These are phyloP conservation scores for Diospyros lotus DNA, from an alignment of 148 eudicot species.

Conservation along the genomic window DNA sequence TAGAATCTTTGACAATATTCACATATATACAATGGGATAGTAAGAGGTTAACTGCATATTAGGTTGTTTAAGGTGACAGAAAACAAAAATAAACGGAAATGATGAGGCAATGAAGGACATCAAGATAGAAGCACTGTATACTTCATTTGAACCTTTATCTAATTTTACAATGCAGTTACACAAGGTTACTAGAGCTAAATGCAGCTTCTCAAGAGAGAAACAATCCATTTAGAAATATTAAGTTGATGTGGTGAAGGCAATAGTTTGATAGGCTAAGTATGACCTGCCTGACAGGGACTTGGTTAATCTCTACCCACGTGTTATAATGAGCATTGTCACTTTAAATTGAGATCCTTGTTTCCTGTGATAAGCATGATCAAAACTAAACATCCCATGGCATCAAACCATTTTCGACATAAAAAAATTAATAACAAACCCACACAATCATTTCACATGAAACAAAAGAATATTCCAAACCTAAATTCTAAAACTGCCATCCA, in stretches of 20 bases:
- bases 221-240: background rate
- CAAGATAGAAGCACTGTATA: no score
- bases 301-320: background rate
- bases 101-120: background rate
- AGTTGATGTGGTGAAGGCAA: background rate
- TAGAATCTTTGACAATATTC: background rate
- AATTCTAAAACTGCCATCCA: background rate
- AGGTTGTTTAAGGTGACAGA: background rate
- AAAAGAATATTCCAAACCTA: background rate
- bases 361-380: no score
- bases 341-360: background rate
- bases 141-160: no score
- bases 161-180: no score
- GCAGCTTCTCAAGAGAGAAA: background rate
- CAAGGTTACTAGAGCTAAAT: no score
- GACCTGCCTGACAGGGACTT: background rate
- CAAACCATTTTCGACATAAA: no score
- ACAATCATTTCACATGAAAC: background rate
- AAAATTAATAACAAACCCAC: background rate
- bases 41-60: background rate
- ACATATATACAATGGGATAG: background rate
- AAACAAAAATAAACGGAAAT: background rate
- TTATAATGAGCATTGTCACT: background rate
- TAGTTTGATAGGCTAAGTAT: background rate
- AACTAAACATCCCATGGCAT: no score